phyloP scores from a whole-genome alignment of 2,329 filamentous ascomycete species.

The Aspergillus unguis region DNA sequence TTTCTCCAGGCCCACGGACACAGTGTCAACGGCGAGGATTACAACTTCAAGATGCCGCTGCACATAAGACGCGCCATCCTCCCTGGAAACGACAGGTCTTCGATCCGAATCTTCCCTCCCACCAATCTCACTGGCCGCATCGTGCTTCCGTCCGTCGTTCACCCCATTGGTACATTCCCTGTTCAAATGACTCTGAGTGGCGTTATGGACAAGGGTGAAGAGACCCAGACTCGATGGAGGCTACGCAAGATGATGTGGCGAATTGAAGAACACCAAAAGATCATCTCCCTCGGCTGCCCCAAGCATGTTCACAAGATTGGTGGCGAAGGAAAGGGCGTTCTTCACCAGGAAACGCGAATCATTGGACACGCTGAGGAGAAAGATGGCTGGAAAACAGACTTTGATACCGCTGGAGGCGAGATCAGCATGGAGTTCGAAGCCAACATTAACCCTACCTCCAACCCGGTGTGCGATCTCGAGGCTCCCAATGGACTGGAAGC shows the following conservation, averaged over 20 bases:
- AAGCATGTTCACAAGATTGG: slow-evolving; percentile 68
- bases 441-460: slow-evolving; percentile 57
- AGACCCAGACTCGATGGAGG: slow-evolving; percentile 77
- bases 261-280: slow-evolving; percentile 81
- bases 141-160: slow-evolving; percentile 75
- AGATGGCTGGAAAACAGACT: slow-evolving; percentile 84
- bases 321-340: slow-evolving; percentile 65
- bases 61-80: slow-evolving; percentile 76
- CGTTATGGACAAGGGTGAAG: slow-evolving; percentile 68
- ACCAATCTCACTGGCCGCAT: slow-evolving; percentile 88
- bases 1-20: slow-evolving; percentile 67
- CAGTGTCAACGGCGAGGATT: slow-evolving; percentile 57
- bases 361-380: slow-evolving; percentile 80
- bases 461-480: slow-evolving; percentile 74
- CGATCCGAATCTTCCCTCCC: slow-evolving; percentile 89
- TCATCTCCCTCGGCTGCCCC: slow-evolving; percentile 72
- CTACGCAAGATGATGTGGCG: slow-evolving; percentile 90
- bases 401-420: slow-evolving; percentile 63
- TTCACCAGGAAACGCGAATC: slow-evolving; percentile 71
- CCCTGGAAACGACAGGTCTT: slow-evolving; percentile 78
- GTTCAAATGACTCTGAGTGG: slow-evolving; percentile 80
- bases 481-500: slow-evolving; percentile 72
- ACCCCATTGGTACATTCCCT: slow-evolving; percentile 79
- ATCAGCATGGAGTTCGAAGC: slow-evolving; percentile 78
- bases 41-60: slow-evolving; percentile 66